Evolutionary conservation across 2,329 filamentous ascomycete species (phyloP).

Genomic region (Aspergillaceae sp.): DNA sequence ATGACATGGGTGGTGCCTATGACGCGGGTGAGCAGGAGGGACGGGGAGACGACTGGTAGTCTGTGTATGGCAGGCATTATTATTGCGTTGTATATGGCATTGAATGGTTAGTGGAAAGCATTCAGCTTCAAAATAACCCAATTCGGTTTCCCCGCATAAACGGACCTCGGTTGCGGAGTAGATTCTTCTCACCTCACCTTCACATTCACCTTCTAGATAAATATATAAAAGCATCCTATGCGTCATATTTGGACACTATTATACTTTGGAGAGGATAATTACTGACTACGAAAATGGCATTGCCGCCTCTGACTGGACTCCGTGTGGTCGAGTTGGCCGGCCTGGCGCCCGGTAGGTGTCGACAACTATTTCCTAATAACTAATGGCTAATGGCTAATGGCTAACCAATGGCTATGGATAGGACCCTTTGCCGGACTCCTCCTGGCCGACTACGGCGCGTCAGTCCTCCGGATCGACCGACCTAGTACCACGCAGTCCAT

Average conservation of each 20-base stretch:
- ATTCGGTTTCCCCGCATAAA: constrained; percentile 12
- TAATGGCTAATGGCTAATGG: too few species aligned
- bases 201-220: too few species aligned
- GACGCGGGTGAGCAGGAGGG: constrained; percentile 32
- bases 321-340: constrained; percentile 60
- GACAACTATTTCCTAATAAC: background rate
- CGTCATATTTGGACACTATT: too few species aligned
- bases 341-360: constrained; percentile 50
- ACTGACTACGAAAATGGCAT: constrained; percentile 22
- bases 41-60: constrained; percentile 11
- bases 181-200: background rate
- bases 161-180: constrained; percentile 17
- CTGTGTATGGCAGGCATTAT: background rate
- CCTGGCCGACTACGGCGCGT: constrained; percentile 80
- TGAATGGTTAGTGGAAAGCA: too few species aligned
- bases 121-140: background rate
- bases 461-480: constrained; percentile 77
- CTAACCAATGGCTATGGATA: constrained; percentile 26
- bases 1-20: constrained; percentile 36
- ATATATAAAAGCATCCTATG: too few species aligned
- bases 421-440: constrained; percentile 83
- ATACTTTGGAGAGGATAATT: background rate
- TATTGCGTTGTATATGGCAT: too few species aligned
- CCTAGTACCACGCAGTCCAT: constrained; percentile 35
- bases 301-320: constrained; percentile 48